Conservation (phyloP, 2,329 filamentous ascomycete species). For the Cercospora beticola region DNA sequence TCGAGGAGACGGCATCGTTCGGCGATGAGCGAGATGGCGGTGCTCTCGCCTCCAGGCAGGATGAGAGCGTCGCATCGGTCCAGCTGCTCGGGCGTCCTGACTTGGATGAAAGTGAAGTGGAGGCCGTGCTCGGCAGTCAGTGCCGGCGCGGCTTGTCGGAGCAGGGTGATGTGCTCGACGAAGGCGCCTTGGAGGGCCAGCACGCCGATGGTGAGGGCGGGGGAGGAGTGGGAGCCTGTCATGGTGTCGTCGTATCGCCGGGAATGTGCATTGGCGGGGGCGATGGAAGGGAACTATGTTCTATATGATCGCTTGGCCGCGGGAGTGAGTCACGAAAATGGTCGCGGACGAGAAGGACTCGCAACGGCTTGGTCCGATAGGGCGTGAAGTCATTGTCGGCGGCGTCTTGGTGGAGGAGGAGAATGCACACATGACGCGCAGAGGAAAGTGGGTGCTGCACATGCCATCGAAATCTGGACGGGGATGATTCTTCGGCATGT, state of each 20-base stretch:
- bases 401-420: not conserved
- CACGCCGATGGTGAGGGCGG: constrained; percentile 57
- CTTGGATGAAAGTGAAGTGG: constrained; percentile 67
- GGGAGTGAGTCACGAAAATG: not conserved
- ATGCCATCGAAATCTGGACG: not conserved
- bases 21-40: constrained; percentile 86
- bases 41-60: constrained; percentile 92
- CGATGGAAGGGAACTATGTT: no score
- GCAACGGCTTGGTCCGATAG: not conserved
- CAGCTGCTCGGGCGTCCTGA: constrained; percentile 73
- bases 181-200: constrained; percentile 89
- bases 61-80: constrained; percentile 76
- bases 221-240: constrained; percentile 18
- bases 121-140: constrained; percentile 10
- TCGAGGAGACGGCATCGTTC: constrained; percentile 77
- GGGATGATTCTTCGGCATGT: not conserved
- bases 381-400: not conserved
- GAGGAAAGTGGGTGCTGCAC: not conserved
- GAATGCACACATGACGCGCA: not conserved
- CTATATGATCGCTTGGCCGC: not conserved
- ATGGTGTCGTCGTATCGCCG: not conserved
- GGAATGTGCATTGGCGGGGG: not conserved
- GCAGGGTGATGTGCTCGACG: constrained; percentile 76
- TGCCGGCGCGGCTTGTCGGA: constrained; percentile 59
- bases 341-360: not conserved